Evolutionary conservation across 192 early-diverging fungal genomes (phyloP), one percentile per base, ranked within the genome.

Genomic region (Coemansia sp.): DNA sequence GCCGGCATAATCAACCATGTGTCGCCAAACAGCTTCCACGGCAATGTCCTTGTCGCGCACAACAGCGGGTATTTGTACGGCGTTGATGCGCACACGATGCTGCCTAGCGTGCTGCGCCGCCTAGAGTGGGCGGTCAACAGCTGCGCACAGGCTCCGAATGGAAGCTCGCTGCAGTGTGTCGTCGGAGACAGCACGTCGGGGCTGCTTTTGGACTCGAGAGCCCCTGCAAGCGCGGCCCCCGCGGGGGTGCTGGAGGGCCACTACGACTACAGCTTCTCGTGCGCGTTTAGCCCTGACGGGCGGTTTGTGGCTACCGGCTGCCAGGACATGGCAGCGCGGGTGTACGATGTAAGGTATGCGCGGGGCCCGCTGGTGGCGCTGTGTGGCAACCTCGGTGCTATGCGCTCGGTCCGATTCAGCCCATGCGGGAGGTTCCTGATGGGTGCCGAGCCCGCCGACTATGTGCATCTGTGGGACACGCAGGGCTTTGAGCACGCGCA

Each of bases 361-460:
- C 53, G 45, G 11, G 27, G 36, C 2, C 1, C 77, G 7, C 27
- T 71, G 25, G 58, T 54, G 24, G 45, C 59, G 7, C 25, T 76
- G 29, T 54, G 59, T 17, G 64, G 72, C 7, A 41, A 67, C 27
- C 46, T 79, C 19, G 65, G 67, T 18, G 72, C 78, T 4, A 67
- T 79, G 56, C 72, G 68, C 8, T 29, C 52, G 1, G 59, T 75
- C 15, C 35, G 38, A 44, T 79, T 75, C 28, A 72, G 67, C 42
- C 2, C 52, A 17, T 58, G 60, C 37, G 78, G 72, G 9, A 44
- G 54, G 11, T 65, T 55, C 40, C 58, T 79, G 26, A 22, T 64
- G 25, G 55, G 64, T 6, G 64, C 68, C n/a, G 78, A 79, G 47
- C 53, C 72, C 0, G 68, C 68, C 2, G 78, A 79, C 55, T 68